phyloP scores from a whole-genome alignment of 805 yeast genomes.

The Saccharomyces paradoxus region DNA sequence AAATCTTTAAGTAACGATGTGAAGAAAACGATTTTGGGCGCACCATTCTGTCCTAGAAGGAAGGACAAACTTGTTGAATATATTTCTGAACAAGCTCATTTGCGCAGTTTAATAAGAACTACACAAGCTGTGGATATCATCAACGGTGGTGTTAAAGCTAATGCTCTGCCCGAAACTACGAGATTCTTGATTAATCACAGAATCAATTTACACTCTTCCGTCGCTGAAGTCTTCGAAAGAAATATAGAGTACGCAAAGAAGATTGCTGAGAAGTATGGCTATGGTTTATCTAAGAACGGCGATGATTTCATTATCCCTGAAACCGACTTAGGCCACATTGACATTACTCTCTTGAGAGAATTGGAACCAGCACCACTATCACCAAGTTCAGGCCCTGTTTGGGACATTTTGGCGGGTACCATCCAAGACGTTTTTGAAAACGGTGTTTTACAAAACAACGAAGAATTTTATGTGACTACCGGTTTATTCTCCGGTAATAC shows the following conservation, averaged over 20 bases:
- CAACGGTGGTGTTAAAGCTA: slow-evolving; percentile 65
- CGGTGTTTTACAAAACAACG: slow-evolving; percentile 29
- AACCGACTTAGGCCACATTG: slow-evolving; percentile 28
- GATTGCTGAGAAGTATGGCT: slow-evolving; percentile 40
- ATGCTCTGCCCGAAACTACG: slow-evolving; percentile 66
- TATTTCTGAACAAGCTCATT: slow-evolving; percentile 8
- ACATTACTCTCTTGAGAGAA: slow-evolving; percentile 12
- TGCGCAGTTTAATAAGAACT: slow-evolving; percentile 43
- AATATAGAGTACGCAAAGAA: slow-evolving; percentile 31
- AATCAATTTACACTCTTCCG: slow-evolving; percentile 48
- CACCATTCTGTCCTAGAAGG: slow-evolving; percentile 32
- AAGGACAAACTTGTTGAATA: slow-evolving; percentile 29
- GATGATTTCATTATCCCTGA: slow-evolving; percentile 14
- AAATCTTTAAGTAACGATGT: slow-evolving; percentile 13
- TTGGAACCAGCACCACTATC: slow-evolving; percentile 37
- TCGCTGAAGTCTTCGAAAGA: slow-evolving; percentile 35
- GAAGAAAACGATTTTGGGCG: slow-evolving; percentile 26
- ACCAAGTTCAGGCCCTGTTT: slow-evolving; percentile 30
- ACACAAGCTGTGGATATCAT: slow-evolving; percentile 63
- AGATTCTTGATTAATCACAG: slow-evolving; percentile 54
- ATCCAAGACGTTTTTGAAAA: slow-evolving; percentile 50
- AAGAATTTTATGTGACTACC: slow-evolving; percentile 36
- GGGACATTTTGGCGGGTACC: slow-evolving; percentile 43
- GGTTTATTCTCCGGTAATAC: slow-evolving; percentile 51
- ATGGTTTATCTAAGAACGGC: slow-evolving; percentile 36